These are phyloP conservation scores for Pseudofabraea citricarpa DNA, from an alignment of 2,329 filamentous ascomycete genomes.

Conservation along the genomic window DNA sequence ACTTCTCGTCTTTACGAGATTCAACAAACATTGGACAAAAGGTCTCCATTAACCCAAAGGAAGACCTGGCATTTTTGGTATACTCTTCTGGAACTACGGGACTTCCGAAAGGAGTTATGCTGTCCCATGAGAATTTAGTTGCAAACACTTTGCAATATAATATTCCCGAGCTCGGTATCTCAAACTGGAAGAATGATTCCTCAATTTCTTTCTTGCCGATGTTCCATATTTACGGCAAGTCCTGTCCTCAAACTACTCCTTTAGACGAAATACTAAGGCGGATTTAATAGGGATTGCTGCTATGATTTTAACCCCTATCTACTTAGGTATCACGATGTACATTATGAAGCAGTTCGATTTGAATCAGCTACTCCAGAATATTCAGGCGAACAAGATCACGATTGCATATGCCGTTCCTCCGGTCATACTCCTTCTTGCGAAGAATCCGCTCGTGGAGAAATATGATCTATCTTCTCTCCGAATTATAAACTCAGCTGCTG, in stretches of 20 bases:
- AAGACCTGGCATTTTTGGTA: slow-evolving; percentile 63
- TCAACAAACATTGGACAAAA: not conserved
- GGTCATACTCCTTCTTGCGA: slow-evolving; percentile 50
- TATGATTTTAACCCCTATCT: too few relatives aligned
- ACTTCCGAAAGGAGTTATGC: slow-evolving; percentile 72
- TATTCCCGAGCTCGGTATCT: too few relatives aligned
- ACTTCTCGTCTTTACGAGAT: not conserved
- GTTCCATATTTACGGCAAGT: too few relatives aligned
- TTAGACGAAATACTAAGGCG: slow-evolving; percentile 71
- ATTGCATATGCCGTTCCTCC: slow-evolving; percentile 52
- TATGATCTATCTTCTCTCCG: slow-evolving; percentile 47
- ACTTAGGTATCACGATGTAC: too few relatives aligned
- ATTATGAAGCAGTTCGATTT: slow-evolving; percentile 78
- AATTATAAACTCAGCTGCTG: slow-evolving; percentile 44
- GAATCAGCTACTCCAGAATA: slow-evolving; percentile 59
- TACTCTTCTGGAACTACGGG: slow-evolving; percentile 79
- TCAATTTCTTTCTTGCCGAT: slow-evolving; percentile 10
- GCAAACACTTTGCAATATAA: slow-evolving; percentile 62
- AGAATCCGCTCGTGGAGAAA: slow-evolving; percentile 41
- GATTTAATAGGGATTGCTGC: slow-evolving; percentile 40
- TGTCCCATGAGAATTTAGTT: slow-evolving; percentile 71
- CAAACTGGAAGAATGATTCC: too few relatives aligned
- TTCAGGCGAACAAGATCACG: slow-evolving; percentile 64
- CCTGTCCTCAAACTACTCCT: slow-evolving; percentile 68
- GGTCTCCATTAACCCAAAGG: slow-evolving; percentile 29